Conservation (phyloP, 768 basidiomycete genomes). For the Russula emetica region DNA sequence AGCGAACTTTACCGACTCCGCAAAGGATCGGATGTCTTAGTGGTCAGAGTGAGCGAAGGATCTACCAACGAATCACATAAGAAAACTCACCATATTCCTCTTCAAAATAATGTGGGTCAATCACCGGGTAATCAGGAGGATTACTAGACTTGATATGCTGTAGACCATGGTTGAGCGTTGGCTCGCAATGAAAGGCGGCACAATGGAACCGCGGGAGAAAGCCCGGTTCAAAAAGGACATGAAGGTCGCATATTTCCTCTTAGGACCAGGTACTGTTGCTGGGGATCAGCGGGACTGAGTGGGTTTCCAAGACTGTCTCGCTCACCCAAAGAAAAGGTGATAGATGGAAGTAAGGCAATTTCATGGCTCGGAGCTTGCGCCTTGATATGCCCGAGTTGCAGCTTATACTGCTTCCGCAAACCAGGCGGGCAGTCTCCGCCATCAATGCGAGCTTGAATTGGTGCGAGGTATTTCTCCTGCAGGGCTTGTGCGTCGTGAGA, state of each 20-base stretch:
- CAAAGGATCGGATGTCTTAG: slow-evolving; percentile 19
- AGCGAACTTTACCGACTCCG: slow-evolving; percentile 29
- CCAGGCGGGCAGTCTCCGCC: slow-evolving; percentile 10
- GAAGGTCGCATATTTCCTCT: slow-evolving; percentile 15
- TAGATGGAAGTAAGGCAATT: not conserved
- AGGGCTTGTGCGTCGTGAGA: slow-evolving; percentile 8
- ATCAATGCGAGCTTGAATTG: slow-evolving; percentile 9
- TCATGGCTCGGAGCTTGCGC: slow-evolving; percentile 16
- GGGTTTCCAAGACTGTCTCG: not conserved
- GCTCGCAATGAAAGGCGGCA: not conserved
- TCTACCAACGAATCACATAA: not conserved
- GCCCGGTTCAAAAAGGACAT: slow-evolving; percentile 6
- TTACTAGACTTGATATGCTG: slow-evolving; percentile 27
- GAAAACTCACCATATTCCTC: slow-evolving; percentile 24
- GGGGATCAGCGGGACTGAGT: not conserved
- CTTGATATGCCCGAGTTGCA: slow-evolving; percentile 20
- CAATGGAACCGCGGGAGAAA: slow-evolving; percentile 27
- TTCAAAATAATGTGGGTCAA: slow-evolving; percentile 29
- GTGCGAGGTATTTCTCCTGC: slow-evolving; percentile 16
- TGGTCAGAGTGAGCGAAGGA: not conserved
- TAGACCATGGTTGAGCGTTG: not conserved
- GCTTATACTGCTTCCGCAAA: slow-evolving; percentile 20
- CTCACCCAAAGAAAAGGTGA: slow-evolving; percentile 4
- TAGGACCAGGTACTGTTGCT: slow-evolving; percentile 9
- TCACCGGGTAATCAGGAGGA: slow-evolving; percentile 17